Conservation (phyloP, 129 eudicot genomes). For the Centrapalus pauciflorus region DNA sequence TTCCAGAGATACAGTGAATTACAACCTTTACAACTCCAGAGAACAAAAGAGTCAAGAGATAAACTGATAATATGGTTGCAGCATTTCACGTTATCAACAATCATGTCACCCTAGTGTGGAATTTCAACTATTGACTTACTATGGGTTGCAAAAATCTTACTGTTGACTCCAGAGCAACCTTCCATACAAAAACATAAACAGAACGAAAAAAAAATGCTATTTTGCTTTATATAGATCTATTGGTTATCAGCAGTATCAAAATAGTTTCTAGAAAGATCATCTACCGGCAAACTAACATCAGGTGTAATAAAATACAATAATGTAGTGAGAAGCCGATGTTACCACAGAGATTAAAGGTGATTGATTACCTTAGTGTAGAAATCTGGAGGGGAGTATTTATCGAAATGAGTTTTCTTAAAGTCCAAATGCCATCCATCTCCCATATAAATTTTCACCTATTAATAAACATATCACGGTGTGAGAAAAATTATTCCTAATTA, state of each 20-base stretch:
- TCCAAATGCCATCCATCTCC: constrained; percentile 89
- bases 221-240: no score
- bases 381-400: constrained; percentile 65
- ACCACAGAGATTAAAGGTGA: neutral
- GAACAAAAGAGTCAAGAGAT: neutral
- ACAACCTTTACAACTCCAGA: neutral
- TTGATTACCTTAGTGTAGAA: constrained; percentile 73
- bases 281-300: neutral
- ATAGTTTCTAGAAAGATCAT: neutral
- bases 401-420: constrained; percentile 33
- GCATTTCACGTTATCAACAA: neutral
- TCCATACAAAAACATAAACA: no score
- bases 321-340: constrained; percentile 10
- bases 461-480: neutral
- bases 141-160: neutral
- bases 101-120: no score
- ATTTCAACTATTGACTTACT: neutral
- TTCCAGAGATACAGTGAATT: neutral
- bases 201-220: no score
- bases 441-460: constrained; percentile 61
- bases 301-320: neutral
- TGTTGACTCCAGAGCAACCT: no score
- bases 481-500: neutral
- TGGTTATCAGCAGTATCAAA: neutral
- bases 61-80: neutral